Conservation (phyloP, 192 early-diverging fungal genomes). For the Gaertneriomyces sp. region DNA sequence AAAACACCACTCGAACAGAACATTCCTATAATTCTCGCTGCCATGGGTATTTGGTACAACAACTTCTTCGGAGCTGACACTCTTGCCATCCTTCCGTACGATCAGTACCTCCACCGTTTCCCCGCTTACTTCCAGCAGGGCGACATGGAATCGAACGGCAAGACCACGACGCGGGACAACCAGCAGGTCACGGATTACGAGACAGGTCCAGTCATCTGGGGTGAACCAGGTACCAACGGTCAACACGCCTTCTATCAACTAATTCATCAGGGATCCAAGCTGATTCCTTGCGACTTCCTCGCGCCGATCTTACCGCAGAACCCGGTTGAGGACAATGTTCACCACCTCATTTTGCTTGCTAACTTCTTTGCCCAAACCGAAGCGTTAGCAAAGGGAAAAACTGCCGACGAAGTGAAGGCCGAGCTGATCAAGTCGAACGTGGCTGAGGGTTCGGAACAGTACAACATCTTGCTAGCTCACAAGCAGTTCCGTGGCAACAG, state of each 20-base stretch:
- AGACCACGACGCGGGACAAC: constrained; percentile 83
- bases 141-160: constrained; percentile 99
- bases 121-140: constrained; percentile 98
- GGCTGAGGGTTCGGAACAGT: constrained; percentile 22
- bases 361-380: constrained; percentile 99
- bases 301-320: constrained; percentile 93
- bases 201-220: constrained; percentile 94
- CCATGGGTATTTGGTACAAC: constrained; percentile 97
- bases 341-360: constrained; percentile 95
- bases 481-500: constrained; percentile 98
- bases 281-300: constrained; percentile 94
- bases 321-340: constrained; percentile 75
- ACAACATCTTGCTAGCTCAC: constrained; percentile 72
- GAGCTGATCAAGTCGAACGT: constrained; percentile 74
- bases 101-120: constrained; percentile 98
- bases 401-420: constrained; percentile 68
- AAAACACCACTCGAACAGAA: constrained; percentile 89
- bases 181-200: constrained; percentile 68
- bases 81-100: constrained; percentile 93
- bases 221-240: constrained; percentile 98
- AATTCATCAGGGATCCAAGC: constrained; percentile 98
- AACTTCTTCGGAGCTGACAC: constrained; percentile 96
- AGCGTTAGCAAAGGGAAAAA: constrained; percentile 94
- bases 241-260: constrained; percentile 99
- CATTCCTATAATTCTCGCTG: constrained; percentile 83